These are phyloP conservation scores for Aschersonia sp. DNA, from an alignment of 2,329 filamentous ascomycete genomes.

Conservation along the genomic window DNA sequence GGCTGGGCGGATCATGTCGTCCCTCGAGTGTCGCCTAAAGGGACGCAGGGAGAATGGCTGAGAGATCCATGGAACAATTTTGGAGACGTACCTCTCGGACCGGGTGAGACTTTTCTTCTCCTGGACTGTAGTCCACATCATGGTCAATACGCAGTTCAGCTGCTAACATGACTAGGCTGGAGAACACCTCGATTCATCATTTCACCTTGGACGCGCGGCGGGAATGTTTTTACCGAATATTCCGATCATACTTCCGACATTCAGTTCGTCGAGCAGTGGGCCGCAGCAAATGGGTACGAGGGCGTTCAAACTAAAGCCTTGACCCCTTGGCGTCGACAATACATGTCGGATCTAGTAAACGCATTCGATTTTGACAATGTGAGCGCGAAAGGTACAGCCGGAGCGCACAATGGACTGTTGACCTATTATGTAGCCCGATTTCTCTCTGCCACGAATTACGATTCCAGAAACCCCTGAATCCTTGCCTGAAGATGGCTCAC, in stretches of 20 bases:
- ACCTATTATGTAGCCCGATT: conserved; percentile 3
- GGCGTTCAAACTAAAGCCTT: conserved; percentile 15
- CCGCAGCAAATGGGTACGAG: conserved; percentile 13
- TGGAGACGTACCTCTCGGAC: conserved; percentile 12
- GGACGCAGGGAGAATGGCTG: conserved; percentile 34
- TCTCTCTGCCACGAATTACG: conserved; percentile 3
- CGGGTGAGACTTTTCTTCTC: conserved; percentile 8
- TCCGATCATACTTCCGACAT: conserved; percentile 39
- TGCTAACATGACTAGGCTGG: conserved; percentile 13
- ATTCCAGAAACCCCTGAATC: conserved; percentile 1
- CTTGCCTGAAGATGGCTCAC: conserved; percentile 1
- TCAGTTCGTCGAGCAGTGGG: conserved; percentile 34
- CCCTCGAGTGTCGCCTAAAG: conserved; percentile 29
- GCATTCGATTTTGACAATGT: conserved; percentile 25
- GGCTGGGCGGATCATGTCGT: conserved; percentile 38
- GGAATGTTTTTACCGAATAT: conserved; percentile 36
- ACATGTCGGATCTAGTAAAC: conserved; percentile 16
- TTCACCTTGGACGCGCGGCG: conserved; percentile 38
- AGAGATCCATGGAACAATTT: conserved; percentile 20
- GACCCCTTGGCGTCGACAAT: conserved; percentile 11
- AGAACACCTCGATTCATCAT: conserved; percentile 37
- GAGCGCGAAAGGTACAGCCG: neutral
- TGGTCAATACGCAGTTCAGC: too few relatives aligned
- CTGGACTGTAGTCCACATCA: neutral
- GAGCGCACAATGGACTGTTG: neutral